Evolutionary conservation across 352 stramenopile genomes (phyloP), one percentile per base, ranked within the genome.

Genomic region (Globisporangium emineosum): DNA sequence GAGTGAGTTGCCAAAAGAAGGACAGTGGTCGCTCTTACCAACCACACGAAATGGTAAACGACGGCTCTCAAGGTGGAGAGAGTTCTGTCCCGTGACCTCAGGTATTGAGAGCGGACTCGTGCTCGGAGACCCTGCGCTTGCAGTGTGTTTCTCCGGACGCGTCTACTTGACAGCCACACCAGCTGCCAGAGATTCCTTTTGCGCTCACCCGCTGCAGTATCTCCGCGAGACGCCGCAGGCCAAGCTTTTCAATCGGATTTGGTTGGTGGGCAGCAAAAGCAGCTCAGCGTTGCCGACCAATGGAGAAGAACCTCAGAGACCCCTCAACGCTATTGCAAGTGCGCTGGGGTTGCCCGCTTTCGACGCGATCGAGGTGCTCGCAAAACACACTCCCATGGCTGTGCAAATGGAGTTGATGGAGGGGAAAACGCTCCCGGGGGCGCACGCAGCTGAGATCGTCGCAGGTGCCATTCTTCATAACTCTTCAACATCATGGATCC

Each of bases 61-160:
- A 0, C 27, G 35, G 27, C 59, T 92, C 2, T 88, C 81, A 1
- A 79, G 69, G 0, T 93, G 83, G 83, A 72, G 69, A 9, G 73
- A 89, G 45, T 93, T 86, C 65, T 93, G 83, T 50, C 65, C 80
- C 10, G 83, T 91, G 2, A 60, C 70, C 15, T 86, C 77, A 1
- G 70, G 47, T 37, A 61, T 52, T 12, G 62, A 60, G 13, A 63
- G 66, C 0, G 62, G 57, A 5, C 56, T 85, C 2, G 56, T 70
- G 10, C 47, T 74, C 3, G 83, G 83, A 1, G 69, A 77, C 55
- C 78, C 81, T 5, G 53, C 61, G 19, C 82, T 71, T 43, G 78
- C 83, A 21, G 81, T 56, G 1, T 70, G 57, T 19, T 88, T 79
- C 32, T 73, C 64, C 5, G 78, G 75, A 1, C 71, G 77, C 19